Conservation (phyloP, 2,329 filamentous ascomycete genomes). For the Didymosphaeria variabile region DNA sequence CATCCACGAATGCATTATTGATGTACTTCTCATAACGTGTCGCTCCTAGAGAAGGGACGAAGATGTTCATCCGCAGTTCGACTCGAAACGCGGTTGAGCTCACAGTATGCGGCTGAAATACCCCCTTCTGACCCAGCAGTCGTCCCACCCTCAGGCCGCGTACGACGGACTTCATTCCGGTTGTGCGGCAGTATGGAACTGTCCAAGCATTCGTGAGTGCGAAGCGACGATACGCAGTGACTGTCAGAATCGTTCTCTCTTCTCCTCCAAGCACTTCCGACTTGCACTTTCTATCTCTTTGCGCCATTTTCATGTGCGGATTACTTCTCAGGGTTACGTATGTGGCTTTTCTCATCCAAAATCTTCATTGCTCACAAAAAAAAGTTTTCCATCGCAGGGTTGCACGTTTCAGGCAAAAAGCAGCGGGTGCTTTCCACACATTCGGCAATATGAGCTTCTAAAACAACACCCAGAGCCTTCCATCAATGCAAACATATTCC, state of each 20-base stretch:
- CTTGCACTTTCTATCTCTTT: too few species aligned
- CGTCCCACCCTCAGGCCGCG: neutral
- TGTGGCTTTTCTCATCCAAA: too few species aligned
- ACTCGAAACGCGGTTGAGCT: neutral
- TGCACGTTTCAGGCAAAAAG: conserved; percentile 25
- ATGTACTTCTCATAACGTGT: neutral
- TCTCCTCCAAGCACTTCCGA: too few species aligned
- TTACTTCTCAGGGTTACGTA: too few species aligned
- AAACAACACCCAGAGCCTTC: conserved; percentile 15
- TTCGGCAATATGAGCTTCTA: conserved; percentile 25
- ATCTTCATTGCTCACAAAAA: neutral
- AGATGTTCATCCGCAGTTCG: neutral
- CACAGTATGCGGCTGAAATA: neutral
- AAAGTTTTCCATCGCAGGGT: neutral
- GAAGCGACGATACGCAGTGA: too few species aligned
- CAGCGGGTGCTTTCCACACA: conserved; percentile 9
- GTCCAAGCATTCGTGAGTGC: too few species aligned
- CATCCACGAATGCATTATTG: neutral
- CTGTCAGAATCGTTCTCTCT: too few species aligned
- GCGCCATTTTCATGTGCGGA: neutral
- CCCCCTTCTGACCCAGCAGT: neutral
- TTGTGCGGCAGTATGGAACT: neutral
- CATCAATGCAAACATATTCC: conserved; percentile 20
- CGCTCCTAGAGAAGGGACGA: neutral
- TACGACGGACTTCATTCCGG: neutral